Evolutionary conservation across 176 grass and related monocot species (phyloP).

Genomic region (Ensete ventricosum): DNA sequence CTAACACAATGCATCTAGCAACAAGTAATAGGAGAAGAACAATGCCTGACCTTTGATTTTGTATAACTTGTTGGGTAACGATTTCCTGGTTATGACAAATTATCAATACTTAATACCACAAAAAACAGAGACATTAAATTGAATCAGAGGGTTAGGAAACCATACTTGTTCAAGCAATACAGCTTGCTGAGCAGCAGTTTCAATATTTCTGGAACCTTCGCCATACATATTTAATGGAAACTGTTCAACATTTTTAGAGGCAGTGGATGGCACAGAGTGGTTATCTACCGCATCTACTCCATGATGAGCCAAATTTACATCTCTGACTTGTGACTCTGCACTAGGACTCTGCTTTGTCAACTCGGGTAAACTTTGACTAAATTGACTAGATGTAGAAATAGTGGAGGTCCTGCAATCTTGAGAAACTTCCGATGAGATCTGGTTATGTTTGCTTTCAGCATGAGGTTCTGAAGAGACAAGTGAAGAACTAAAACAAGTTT

Average conservation of each 20-base stretch:
- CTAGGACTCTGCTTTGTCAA: neutral
- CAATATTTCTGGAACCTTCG: constrained; percentile 32
- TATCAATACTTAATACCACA: constrained; percentile 25
- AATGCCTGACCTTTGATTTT: constrained; percentile 66
- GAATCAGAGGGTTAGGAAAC: constrained; percentile 7
- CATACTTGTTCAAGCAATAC: constrained; percentile 78
- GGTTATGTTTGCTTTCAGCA: neutral
- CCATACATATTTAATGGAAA: neutral
- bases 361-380: neutral
- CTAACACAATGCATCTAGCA: neutral
- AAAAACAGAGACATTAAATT: constrained; percentile 17
- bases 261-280: neutral
- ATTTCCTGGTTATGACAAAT: constrained; percentile 64
- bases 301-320: neutral
- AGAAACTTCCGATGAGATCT: neutral
- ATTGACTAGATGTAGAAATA: neutral
- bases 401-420: neutral
- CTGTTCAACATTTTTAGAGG: constrained; percentile 8
- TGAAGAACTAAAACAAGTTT: neutral
- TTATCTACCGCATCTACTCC: neutral
- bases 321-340: neutral
- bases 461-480: neutral
- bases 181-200: constrained; percentile 65
- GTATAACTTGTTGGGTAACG: constrained; percentile 72
- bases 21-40: constrained; percentile 10